Conservation (phyloP, 148 eudicot species). For the Arbutus unedo region DNA sequence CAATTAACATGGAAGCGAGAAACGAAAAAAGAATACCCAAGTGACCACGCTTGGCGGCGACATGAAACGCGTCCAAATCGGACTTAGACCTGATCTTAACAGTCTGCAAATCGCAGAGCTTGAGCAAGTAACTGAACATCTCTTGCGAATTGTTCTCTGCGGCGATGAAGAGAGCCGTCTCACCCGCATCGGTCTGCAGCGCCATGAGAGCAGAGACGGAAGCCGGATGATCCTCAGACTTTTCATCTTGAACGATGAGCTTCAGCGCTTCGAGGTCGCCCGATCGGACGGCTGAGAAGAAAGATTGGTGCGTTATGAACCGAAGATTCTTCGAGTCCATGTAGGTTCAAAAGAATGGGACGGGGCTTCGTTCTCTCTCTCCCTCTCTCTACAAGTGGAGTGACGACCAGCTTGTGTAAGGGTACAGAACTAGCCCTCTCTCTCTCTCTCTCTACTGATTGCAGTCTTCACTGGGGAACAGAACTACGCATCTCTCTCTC, state of each 20-base stretch:
- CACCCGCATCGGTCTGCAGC: conserved; percentile 53
- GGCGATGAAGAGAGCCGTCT: conserved; percentile 67
- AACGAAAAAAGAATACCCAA: conserved; percentile 42
- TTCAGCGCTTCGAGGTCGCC: conserved; percentile 46
- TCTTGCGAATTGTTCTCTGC: conserved; percentile 48
- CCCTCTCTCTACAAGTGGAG: background rate
- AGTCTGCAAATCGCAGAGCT: conserved; percentile 45
- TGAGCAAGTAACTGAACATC: conserved; percentile 46
- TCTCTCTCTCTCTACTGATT: background rate
- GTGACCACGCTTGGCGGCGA: conserved; percentile 70
- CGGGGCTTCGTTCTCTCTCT: background rate
- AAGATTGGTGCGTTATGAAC: conserved; percentile 60
- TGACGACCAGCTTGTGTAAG: too few species aligned
- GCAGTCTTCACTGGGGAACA: background rate
- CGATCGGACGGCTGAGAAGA: conserved; percentile 62
- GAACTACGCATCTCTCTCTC: background rate
- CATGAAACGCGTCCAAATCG: conserved; percentile 58
- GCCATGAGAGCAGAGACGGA: conserved; percentile 47
- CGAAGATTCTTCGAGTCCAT: conserved; percentile 55
- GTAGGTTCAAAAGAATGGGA: background rate
- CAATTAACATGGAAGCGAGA: background rate
- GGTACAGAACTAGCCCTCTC: background rate
- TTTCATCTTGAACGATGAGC: conserved; percentile 35
- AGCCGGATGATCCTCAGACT: conserved; percentile 28
- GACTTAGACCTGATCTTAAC: conserved; percentile 57